Evolutionary conservation across 1,284 basidiomycete genomes (phyloP).

Genomic region (Ustilago hordei): DNA sequence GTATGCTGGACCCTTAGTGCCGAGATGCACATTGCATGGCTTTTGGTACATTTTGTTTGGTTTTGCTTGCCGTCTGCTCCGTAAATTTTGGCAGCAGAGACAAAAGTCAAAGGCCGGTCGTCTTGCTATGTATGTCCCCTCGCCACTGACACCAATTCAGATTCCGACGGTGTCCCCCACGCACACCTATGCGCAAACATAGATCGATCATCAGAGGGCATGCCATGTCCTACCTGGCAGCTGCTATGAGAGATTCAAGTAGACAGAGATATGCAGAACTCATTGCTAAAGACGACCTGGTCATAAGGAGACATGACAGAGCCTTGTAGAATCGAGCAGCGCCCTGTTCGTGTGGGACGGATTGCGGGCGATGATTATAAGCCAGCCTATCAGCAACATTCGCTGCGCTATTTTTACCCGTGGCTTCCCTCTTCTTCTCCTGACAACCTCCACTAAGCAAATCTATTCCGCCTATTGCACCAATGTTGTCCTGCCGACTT

Average conservation of each 20-base stretch:
- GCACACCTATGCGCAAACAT: not conserved
- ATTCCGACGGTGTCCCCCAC: not conserved
- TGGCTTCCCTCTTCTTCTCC: not conserved
- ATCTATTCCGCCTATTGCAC: no score
- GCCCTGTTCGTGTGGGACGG: not conserved
- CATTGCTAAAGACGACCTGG: not conserved
- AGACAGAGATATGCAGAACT: not conserved
- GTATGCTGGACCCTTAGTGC: constrained; percentile 1
- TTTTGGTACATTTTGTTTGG: not conserved
- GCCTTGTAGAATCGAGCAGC: not conserved
- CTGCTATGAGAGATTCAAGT: no score
- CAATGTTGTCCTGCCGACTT: no score
- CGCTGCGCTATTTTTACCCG: not conserved
- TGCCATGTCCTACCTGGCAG: no score
- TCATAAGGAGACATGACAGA: not conserved
- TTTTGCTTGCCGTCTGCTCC: constrained; percentile 6
- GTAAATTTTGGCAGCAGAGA: not conserved
- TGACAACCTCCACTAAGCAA: not conserved
- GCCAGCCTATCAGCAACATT: not conserved
- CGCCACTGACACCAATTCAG: not conserved
- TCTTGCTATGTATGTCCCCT: not conserved
- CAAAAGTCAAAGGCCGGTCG: constrained; percentile 13
- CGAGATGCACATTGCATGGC: constrained; percentile 2
- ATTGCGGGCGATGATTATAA: not conserved
- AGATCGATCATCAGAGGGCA: not conserved